Evolutionary conservation across 2,329 filamentous ascomycete species (phyloP).

Genomic region (Ciborinia camelliae): DNA sequence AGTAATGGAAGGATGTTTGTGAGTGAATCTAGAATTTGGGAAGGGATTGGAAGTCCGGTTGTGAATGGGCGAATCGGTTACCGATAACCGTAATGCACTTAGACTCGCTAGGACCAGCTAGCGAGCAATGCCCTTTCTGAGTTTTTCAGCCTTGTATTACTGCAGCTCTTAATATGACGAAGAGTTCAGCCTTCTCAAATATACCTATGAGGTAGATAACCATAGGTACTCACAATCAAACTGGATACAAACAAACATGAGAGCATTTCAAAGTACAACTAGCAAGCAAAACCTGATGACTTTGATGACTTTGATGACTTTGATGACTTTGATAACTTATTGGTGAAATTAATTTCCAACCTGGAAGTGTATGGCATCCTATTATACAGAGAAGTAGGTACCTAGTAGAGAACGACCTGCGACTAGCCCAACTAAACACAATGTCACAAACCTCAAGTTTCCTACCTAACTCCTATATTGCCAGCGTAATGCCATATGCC

Average conservation of each 20-base stretch:
- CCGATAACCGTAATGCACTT: neutral
- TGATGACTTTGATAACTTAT: neutral
- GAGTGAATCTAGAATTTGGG: slow-evolving; percentile 1
- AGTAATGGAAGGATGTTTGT: neutral
- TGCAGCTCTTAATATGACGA: too few species aligned
- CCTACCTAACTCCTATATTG: neutral
- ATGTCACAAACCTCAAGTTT: neutral
- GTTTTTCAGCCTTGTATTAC: neutral
- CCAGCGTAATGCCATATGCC: neutral
- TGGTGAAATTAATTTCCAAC: neutral
- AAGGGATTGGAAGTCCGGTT: neutral
- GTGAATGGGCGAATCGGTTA: neutral
- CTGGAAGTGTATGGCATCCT: neutral
- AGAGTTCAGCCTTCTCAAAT: too few species aligned
- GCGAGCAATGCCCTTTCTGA: neutral
- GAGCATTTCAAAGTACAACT: neutral
- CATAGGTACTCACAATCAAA: too few species aligned
- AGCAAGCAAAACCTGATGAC: neutral
- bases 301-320: too few species aligned
- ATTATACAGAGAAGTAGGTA: neutral
- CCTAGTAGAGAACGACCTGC: neutral
- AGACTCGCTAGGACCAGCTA: neutral
- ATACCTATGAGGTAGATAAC: too few species aligned
- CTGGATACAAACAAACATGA: neutral
- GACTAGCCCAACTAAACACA: neutral